Base-by-base conservation (phyloP, 2,329 filamentous ascomycete genomes). In the Aureobasidium namibiae region DNA sequence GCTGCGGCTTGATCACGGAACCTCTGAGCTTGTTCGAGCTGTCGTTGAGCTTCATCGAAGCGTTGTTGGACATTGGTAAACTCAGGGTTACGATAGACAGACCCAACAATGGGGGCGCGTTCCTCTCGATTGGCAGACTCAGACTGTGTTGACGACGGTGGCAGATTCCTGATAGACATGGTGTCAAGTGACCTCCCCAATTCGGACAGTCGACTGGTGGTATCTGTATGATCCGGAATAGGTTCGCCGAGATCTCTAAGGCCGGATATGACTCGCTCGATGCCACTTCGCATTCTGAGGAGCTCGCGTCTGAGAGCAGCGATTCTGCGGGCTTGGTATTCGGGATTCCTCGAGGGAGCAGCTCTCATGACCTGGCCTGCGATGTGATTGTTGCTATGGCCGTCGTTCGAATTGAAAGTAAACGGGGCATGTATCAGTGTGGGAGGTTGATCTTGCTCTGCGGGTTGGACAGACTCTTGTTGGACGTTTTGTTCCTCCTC, bases 281-380 rank as follows among this genome's bases (percentile, higher is more conserved):
- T 71, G 26, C 71, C 71, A 49, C 65, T 70, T 16, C 71, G 65
- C 70, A 73, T 72, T 2, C 71, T 65, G 29, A 68, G 64, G 7
- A 73, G 65, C 57, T 73, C 71, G 36, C 71, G 64, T n/a, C 71
- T 67, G 13, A 73, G 63, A 31, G 71, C 70, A 24, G 70, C 67
- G 10, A 73, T 66, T 3, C 71, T 66, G 2, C 71, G 69, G 46
- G 63, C 62, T 57, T 71, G 70, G 50, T 72, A 72, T 54, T 73
- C 69, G 14, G 63, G 63, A 46, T 67, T 71, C 29, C 67, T 67
- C n/a, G 64, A 66, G n/a, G 59, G 63, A 14, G 66, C 53, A 23
- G 60, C 24, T 18, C 56, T 56, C 58, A 61, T 59, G 23, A 56
- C 45, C 4, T 58, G 53, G 18, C 53, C 13, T 66, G 61, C n/a